Conservation (phyloP, 352 stramenopile genomes). For the Phytophthora citricola region DNA sequence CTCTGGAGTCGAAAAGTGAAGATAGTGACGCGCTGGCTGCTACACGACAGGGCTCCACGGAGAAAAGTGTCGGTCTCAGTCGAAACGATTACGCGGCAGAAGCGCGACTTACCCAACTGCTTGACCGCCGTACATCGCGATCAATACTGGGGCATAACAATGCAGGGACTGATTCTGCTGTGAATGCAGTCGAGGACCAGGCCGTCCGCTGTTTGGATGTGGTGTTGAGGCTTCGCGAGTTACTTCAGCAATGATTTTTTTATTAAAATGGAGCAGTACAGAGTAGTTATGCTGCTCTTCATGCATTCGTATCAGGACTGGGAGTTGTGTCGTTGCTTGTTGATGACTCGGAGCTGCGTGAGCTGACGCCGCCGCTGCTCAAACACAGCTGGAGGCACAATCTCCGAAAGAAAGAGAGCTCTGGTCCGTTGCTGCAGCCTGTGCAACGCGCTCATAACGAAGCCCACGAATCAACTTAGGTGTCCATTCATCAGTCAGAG, state of each 20-base stretch:
- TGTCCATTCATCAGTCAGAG: constrained; percentile 44
- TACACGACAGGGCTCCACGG: background rate
- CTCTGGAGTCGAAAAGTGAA: constrained; percentile 8
- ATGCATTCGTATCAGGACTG: constrained; percentile 6
- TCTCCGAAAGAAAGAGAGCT: constrained; percentile 70
- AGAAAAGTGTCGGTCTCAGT: constrained; percentile 5
- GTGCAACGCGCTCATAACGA: constrained; percentile 55
- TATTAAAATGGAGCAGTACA: background rate
- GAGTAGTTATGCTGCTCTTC: background rate
- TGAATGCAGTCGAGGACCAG: constrained; percentile 25
- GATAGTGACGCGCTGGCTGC: background rate
- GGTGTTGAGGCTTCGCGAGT: constrained; percentile 25
- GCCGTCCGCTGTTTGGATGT: constrained; percentile 31
- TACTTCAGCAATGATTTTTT: constrained; percentile 20
- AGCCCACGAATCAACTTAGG: constrained; percentile 54
- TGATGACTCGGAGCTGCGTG: constrained; percentile 46
- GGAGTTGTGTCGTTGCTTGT: constrained; percentile 31
- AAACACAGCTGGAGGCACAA: constrained; percentile 43
- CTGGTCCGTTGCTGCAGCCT: constrained; percentile 62
- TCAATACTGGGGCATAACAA: constrained; percentile 2
- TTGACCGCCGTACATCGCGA: constrained; percentile 21
- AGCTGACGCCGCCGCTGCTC: constrained; percentile 55
- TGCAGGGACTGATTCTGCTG: background rate
- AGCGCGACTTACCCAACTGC: constrained; percentile 19
- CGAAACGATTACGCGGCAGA: constrained; percentile 13